Percentiles rank a stretch among this genome's conserved stretches.
Conservation (phyloP, 352 stramenopile genomes). For the Phytophthora tentaculata region DNA sequence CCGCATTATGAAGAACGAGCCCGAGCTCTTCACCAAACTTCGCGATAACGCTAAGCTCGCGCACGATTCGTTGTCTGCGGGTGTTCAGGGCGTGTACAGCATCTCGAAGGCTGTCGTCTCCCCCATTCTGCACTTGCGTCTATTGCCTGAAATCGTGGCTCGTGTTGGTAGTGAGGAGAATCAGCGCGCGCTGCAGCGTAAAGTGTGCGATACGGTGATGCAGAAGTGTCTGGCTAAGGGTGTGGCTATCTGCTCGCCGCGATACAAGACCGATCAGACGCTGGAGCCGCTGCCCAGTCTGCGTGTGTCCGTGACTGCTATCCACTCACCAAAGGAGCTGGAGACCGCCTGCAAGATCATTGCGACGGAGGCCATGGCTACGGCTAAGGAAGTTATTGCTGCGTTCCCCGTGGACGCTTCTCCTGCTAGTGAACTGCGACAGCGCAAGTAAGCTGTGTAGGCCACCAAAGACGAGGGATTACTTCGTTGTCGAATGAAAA, state of each 20-base stretch:
- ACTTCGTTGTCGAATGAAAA: slow-evolving; percentile 22
- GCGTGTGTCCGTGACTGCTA: slow-evolving; percentile 76
- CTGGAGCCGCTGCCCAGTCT: slow-evolving; percentile 74
- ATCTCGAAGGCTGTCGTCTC: slow-evolving; percentile 70
- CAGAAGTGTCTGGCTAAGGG: slow-evolving; percentile 63
- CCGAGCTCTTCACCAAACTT: slow-evolving; percentile 72
- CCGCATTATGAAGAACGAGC: slow-evolving; percentile 82
- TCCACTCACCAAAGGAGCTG: slow-evolving; percentile 67
- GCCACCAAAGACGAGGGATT: neutral
- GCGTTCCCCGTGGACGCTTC: slow-evolving; percentile 31
- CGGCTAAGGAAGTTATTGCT: slow-evolving; percentile 53
- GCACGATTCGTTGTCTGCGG: slow-evolving; percentile 56
- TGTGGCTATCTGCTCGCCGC: slow-evolving; percentile 75
- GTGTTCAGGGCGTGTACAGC: slow-evolving; percentile 45
- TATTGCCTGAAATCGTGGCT: slow-evolving; percentile 51
- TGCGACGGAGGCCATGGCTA: slow-evolving; percentile 58
- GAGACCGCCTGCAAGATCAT: slow-evolving; percentile 63
- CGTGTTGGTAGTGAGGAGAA: slow-evolving; percentile 50
- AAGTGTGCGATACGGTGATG: slow-evolving; percentile 75
- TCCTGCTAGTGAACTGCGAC: slow-evolving; percentile 40
- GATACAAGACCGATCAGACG: slow-evolving; percentile 73
- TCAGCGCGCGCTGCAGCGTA: slow-evolving; percentile 54
- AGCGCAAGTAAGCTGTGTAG: slow-evolving; percentile 42
- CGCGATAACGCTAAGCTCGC: slow-evolving; percentile 66
- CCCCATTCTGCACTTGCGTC: slow-evolving; percentile 75